A percentile compares a stretch with the other conserved stretches of the same genome.
Evolutionary conservation across 257 asterid genomes (phyloP).

Genomic region (Perilla frutescens): DNA sequence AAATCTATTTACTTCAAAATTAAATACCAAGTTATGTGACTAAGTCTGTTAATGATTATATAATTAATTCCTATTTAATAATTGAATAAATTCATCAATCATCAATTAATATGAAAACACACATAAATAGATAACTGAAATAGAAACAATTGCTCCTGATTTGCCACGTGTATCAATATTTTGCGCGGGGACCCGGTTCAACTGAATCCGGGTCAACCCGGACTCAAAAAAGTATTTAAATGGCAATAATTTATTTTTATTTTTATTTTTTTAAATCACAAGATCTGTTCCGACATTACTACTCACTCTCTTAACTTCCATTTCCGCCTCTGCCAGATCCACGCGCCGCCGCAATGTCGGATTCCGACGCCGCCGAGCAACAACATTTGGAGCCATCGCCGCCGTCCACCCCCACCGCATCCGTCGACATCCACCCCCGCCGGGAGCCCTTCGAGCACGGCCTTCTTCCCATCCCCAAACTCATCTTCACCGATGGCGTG

Average conservation of each 20-base stretch:
- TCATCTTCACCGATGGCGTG: conserved; percentile 75
- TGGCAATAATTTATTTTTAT: not conserved
- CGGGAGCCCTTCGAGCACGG: conserved; percentile 95
- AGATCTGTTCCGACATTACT: conserved; percentile 18
- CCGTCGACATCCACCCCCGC: conserved; percentile 70
- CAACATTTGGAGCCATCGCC: conserved; percentile 43
- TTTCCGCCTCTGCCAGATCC: conserved; percentile 41
- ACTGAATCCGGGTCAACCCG: conserved; percentile 18
- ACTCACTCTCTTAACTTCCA: conserved; percentile 18
- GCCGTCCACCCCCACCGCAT: conserved; percentile 34
- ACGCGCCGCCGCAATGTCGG: conserved; percentile 66
- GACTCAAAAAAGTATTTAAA: not conserved
- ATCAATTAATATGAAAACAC: no score
- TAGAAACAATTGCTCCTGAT: not conserved
- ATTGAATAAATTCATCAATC: no score
- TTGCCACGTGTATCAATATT: not conserved
- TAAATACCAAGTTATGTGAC: no score
- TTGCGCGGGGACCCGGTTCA: conserved; percentile 35
- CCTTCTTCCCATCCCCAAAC: conserved; percentile 82
- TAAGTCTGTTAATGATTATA: no score
- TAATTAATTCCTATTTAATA: no score
- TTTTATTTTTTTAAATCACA: not conserved
- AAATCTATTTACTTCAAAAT: no score
- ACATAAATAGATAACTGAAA: not conserved
- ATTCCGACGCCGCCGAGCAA: conserved; percentile 36